Evolutionary conservation across 1,284 basidiomycete species (phyloP), one percentile per base, ranked within the genome.

Genomic region (Fomitopsis schrenkii): DNA sequence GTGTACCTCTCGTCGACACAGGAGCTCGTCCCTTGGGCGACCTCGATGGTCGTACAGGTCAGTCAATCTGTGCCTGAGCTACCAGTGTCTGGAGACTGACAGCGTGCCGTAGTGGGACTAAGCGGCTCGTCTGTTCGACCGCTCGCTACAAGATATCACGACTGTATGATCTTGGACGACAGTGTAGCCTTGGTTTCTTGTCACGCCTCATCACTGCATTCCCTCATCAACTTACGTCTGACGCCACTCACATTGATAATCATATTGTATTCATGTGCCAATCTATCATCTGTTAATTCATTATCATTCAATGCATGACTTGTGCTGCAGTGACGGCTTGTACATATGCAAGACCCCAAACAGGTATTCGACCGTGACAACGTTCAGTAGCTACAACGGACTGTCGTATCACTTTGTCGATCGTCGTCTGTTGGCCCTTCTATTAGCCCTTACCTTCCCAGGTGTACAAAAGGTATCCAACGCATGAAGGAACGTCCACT

Each of bases 21-120:
- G 66, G 64, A 75, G 28, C 74, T 79, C 10, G 74, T 70, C 1
- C 80, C 84, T 22, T 86, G 85, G 83, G 81, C 83, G 3, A 79
- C 76, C 19, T 77, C 77, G 2, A 72, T 85, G 79, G 70, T 80
- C 19, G 57, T 86, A 15, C 75, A 82, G 75, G 78, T 79, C 19
- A 15, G n/a, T 28, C n/a, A 4, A 30, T 8, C 9, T 28, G 28
- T 17, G 41, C 40, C 36, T 33, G 17, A 12, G 15, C 33, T 8
- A 3, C 28, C 26, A 19, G 15, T 9, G 2, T 9, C 33, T 8
- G 5, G 28, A 15, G 6, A 26, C 35, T 56, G 15, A 44, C 55
- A 7, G 14, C 15, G 9, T 36, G 8, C 14, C 30, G 26, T 22
- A 56, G 52, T 54, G 52, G 52, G 36, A 54, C 19, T 54, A 19